These are phyloP conservation scores for Colletotrichum lentis DNA, from an alignment of 2,329 filamentous ascomycete genomes.

Conservation along the genomic window DNA sequence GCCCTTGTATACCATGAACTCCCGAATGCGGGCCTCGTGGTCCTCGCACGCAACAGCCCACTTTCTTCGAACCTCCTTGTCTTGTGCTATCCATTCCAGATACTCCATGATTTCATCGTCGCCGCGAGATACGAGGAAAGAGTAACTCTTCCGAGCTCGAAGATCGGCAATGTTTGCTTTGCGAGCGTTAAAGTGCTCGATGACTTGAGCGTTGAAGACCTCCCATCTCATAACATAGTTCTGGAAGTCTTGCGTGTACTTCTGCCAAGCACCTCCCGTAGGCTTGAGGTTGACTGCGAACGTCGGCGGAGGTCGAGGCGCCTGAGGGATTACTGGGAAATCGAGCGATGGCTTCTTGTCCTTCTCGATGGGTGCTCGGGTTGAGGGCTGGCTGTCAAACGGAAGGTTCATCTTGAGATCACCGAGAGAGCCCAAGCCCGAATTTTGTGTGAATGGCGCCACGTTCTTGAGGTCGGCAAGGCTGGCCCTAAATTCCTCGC, in stretches of 20 bases:
- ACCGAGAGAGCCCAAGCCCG: conserved; percentile 61
- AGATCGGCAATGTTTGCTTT: conserved; percentile 53
- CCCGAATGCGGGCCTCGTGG: conserved; percentile 66
- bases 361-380: conserved; percentile 49
- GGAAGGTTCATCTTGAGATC: conserved; percentile 66
- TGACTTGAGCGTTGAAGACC: conserved; percentile 56
- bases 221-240: conserved; percentile 60
- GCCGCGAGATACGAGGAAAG: conserved; percentile 55
- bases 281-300: conserved; percentile 56
- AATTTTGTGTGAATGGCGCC: conserved; percentile 60
- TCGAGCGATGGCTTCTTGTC: conserved; percentile 50
- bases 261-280: conserved; percentile 54
- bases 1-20: conserved; percentile 61
- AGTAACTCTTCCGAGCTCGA: conserved; percentile 53
- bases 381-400: conserved; percentile 62
- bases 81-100: conserved; percentile 67
- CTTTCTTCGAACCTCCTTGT: conserved; percentile 67
- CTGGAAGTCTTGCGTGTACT: conserved; percentile 63
- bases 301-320: conserved; percentile 57
- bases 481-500: conserved; percentile 62
- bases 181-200: conserved; percentile 64
- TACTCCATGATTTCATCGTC: conserved; percentile 65
- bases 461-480: conserved; percentile 65
- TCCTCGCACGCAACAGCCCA: conserved; percentile 68
- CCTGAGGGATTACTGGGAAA: conserved; percentile 59